Conservation (phyloP, 1,284 basidiomycete species). For the Rhodotorula mucilaginosa region DNA sequence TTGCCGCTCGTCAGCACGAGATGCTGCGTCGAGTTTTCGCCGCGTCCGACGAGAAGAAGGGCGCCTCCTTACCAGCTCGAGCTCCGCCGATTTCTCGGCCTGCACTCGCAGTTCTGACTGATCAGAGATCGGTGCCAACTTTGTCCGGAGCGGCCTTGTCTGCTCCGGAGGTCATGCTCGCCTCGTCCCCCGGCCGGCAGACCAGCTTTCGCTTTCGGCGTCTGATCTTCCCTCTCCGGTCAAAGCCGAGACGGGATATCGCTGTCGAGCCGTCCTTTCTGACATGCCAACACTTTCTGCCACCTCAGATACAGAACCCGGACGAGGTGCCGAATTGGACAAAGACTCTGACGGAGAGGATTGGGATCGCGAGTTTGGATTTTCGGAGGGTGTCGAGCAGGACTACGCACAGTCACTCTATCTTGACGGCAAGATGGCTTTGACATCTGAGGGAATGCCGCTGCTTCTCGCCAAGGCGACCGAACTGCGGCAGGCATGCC, state of each 20-base stretch:
- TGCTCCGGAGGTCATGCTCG: not conserved
- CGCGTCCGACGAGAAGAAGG: constrained; percentile 7
- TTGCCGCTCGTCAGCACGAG: constrained; percentile 30
- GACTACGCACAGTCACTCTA: not conserved
- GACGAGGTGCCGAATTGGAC: constrained; percentile 9
- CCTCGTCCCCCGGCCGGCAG: constrained; percentile 7
- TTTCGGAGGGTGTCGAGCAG: not conserved
- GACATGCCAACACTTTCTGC: not conserved
- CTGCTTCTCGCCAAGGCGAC: constrained; percentile 35
- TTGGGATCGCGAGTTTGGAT: not conserved
- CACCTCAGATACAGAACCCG: not conserved
- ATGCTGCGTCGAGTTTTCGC: constrained; percentile 35
- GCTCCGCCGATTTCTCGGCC: constrained; percentile 25
- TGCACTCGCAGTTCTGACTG: constrained; percentile 3
- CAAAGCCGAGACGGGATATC: constrained; percentile 27
- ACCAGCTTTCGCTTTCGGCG: constrained; percentile 32
- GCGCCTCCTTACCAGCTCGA: constrained; percentile 32
- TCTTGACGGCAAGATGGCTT: constrained; percentile 21
- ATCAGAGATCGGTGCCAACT: not conserved
- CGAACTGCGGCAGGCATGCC: constrained; percentile 39
- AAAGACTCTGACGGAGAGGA: constrained; percentile 29
- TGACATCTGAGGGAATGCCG: constrained; percentile 44
- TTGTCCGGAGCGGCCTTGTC: not conserved
- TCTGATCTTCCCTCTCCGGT: constrained; percentile 27
- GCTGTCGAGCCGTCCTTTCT: not conserved